These are phyloP conservation scores for Entomophthora muscae DNA, from an alignment of 371 early-diverging fungal genomes.

Conservation along the genomic window DNA sequence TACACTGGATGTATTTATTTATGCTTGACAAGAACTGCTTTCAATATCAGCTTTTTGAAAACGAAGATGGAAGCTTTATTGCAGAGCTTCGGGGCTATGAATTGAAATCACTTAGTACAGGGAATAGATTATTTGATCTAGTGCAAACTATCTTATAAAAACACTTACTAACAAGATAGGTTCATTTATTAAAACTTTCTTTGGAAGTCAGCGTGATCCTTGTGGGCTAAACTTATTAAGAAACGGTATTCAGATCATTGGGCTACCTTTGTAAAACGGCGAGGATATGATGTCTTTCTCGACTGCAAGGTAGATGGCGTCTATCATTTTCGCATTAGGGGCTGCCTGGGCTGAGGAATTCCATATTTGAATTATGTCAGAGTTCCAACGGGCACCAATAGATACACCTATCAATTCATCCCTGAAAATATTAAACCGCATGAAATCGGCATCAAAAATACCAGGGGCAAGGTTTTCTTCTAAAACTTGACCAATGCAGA, in stretches of 20 bases:
- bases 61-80: no score
- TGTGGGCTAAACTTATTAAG: constrained; percentile 20
- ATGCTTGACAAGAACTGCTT: no score
- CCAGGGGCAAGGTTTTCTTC: constrained; percentile 25
- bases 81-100: no score
- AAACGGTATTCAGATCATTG: neutral
- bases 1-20: no score
- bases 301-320: constrained; percentile 21
- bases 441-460: constrained; percentile 11
- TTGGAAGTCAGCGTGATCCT: constrained; percentile 22
- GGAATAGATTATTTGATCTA: no score
- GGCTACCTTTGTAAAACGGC: constrained; percentile 41
- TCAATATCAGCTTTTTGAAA: no score
- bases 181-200: no score
- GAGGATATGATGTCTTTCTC: constrained; percentile 27
- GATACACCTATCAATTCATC: constrained; percentile 41
- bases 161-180: no score
- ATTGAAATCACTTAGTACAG: no score
- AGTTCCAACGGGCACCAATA: constrained; percentile 33
- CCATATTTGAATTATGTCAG: constrained; percentile 45
- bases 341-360: constrained; percentile 22
- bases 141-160: no score
- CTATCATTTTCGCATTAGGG: constrained; percentile 20
- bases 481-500: constrained; percentile 35
- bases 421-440: constrained; percentile 7